Percentiles rank a stretch among this genome's conserved stretches.
These are phyloP conservation scores for Coemansia sp. DNA, from an alignment of 192 early-diverging fungal genomes.

Conservation along the genomic window DNA sequence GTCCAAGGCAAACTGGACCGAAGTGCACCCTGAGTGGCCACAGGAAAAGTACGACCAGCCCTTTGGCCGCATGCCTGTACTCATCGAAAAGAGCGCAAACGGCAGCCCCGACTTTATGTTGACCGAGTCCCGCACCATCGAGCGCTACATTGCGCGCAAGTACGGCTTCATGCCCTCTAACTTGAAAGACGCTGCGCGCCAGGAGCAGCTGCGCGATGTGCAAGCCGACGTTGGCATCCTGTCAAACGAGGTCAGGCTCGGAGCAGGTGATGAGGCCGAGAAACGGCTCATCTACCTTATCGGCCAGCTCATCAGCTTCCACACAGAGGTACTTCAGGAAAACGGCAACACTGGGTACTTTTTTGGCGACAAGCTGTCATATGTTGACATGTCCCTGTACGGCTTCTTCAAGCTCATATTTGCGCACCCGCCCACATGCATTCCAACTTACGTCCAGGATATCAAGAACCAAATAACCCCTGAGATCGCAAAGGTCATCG, in stretches of 20 bases:
- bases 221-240: constrained; percentile 10
- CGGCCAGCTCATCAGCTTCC: constrained; percentile 28
- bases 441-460: constrained; percentile 7
- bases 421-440: neutral
- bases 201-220: constrained; percentile 24
- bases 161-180: constrained; percentile 47
- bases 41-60: constrained; percentile 32
- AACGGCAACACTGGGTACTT: constrained; percentile 59
- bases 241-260: constrained; percentile 5
- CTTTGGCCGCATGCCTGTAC: constrained; percentile 40
- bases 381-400: constrained; percentile 46
- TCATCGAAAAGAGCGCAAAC: constrained; percentile 25
- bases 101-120: constrained; percentile 31
- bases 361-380: constrained; percentile 49
- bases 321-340: constrained; percentile 37
- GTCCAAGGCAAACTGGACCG: constrained; percentile 42
- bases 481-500: constrained; percentile 30
- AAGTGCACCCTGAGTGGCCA: constrained; percentile 33
- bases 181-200: constrained; percentile 31
- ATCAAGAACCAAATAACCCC: constrained; percentile 17
- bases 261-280: constrained; percentile 5
- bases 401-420: constrained; percentile 20
- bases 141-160: constrained; percentile 55
- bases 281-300: constrained; percentile 17
- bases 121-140: constrained; percentile 52